Percentiles rank a stretch among this genome's conserved stretches.
Conservation (phyloP, 176 grass and related monocot species). For the Canna indica region DNA sequence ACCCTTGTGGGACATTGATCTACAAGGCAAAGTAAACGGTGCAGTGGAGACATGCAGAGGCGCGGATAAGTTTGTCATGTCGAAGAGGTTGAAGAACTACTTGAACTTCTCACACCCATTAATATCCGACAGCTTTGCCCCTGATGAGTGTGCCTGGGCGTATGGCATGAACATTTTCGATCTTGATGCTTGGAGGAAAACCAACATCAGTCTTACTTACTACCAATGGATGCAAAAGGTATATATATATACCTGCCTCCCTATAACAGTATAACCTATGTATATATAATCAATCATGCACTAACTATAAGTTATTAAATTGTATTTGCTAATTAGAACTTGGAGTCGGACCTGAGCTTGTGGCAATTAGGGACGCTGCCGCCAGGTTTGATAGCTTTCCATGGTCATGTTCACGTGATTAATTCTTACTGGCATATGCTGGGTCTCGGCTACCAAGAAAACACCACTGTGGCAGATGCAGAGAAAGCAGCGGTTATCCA, state of each 20-base stretch:
- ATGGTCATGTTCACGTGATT: constrained; percentile 9
- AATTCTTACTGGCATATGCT: constrained; percentile 20
- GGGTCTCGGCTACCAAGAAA: constrained; percentile 23
- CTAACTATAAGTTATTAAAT: too few species aligned
- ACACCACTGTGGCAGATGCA: constrained; percentile 4
- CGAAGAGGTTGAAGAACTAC: constrained; percentile 18
- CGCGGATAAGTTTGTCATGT: constrained; percentile 19
- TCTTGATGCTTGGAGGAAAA: constrained; percentile 19
- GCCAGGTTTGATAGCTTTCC: constrained; percentile 13
- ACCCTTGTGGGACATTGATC: constrained; percentile 15
- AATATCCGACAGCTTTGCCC: background rate
- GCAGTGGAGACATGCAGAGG: constrained; percentile 21
- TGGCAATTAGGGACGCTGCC: constrained; percentile 19
- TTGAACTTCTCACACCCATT: constrained; percentile 14
- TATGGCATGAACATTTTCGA: constrained; percentile 22
- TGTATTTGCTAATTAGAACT: constrained; percentile 1
- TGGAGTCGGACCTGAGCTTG: constrained; percentile 17
- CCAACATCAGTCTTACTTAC: constrained; percentile 19
- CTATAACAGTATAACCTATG: too few species aligned
- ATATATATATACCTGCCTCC: background rate
- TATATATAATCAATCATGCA: too few species aligned
- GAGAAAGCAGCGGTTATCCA: constrained; percentile 13
- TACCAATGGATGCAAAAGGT: constrained; percentile 18
- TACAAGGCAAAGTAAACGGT: constrained; percentile 15
- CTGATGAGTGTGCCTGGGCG: constrained; percentile 18